phyloP scores from a whole-genome alignment of 2,329 filamentous ascomycete species.

The Drechslerella dactyloides region DNA sequence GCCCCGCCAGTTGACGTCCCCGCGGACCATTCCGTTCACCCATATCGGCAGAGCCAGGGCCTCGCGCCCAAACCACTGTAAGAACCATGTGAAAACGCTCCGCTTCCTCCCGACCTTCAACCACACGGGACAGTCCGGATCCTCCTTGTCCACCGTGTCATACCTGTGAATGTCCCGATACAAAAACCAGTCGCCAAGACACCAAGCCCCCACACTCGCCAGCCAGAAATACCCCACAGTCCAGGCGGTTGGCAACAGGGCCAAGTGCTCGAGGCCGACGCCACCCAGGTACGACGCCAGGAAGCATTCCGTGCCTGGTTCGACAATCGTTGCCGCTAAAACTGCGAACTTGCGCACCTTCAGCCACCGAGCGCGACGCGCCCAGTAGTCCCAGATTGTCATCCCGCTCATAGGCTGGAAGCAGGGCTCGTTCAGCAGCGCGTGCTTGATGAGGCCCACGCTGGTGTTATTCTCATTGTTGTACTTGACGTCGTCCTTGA shows the following conservation, averaged over 20 bases:
- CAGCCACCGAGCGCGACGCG: constrained; percentile 84
- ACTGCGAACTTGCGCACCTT: constrained; percentile 95
- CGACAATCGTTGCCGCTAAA: constrained; percentile 82
- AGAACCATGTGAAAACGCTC: constrained; percentile 70
- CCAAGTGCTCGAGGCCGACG: constrained; percentile 56
- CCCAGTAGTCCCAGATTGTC: constrained; percentile 76
- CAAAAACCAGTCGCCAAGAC: constrained; percentile 73
- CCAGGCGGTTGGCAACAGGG: constrained; percentile 70
- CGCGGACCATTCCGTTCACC: constrained; percentile 87
- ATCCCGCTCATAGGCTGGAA: constrained; percentile 88
- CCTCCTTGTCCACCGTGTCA: constrained; percentile 69
- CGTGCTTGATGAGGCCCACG: constrained; percentile 72
- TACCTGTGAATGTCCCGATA: constrained; percentile 77
- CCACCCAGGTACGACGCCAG: constrained; percentile 81
- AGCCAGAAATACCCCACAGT: constrained; percentile 72
- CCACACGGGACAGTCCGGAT: constrained; percentile 76
- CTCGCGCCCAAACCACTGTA: constrained; percentile 86
- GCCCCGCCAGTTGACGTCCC: constrained; percentile 86
- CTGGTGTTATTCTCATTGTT: constrained; percentile 52
- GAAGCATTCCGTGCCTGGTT: constrained; percentile 88
- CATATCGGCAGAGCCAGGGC: constrained; percentile 84
- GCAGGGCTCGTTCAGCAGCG: constrained; percentile 82
- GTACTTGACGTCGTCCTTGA: constrained; percentile 60
- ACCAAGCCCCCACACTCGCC: constrained; percentile 72
- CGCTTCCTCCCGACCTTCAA: constrained; percentile 63